These are phyloP conservation scores for Yamadazyma sp. DNA, from an alignment of 805 yeast species.

Conservation along the genomic window DNA sequence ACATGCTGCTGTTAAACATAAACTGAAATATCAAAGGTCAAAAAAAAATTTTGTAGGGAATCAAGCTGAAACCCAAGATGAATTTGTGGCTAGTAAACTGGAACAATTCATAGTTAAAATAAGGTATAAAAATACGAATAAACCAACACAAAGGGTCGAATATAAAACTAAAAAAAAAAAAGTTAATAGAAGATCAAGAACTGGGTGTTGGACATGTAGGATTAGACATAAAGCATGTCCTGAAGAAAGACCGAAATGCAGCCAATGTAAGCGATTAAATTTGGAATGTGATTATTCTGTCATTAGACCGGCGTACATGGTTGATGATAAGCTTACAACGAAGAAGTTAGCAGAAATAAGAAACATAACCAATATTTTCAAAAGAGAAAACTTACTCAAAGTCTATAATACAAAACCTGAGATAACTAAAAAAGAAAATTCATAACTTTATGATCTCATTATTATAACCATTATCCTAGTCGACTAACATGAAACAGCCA, in stretches of 20 bases:
- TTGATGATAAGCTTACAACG: slow-evolving; percentile 31
- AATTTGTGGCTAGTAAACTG: slow-evolving; percentile 9
- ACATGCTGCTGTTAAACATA: too few relatives aligned
- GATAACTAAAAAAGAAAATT: too few relatives aligned
- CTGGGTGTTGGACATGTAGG: slow-evolving; percentile 80
- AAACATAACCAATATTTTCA: slow-evolving; percentile 3
- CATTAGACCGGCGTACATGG: slow-evolving; percentile 39
- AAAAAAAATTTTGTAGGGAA: too few relatives aligned
- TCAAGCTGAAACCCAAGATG: too few relatives aligned
- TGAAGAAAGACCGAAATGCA: slow-evolving; percentile 60
- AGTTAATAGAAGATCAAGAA: slow-evolving; percentile 2
- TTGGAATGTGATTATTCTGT: slow-evolving; percentile 46
- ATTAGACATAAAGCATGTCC: slow-evolving; percentile 71
- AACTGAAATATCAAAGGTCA: too few relatives aligned
- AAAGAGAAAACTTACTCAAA: neutral
- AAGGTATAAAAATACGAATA: neutral
- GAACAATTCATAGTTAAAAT: neutral
- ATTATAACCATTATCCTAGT: too few relatives aligned
- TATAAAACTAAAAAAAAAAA: too few relatives aligned
- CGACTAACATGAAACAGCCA: too few relatives aligned
- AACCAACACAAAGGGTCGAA: neutral
- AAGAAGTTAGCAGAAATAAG: slow-evolving; percentile 15
- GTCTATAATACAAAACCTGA: too few relatives aligned
- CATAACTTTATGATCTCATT: too few relatives aligned
- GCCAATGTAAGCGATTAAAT: slow-evolving; percentile 54